Evolutionary conservation across 2,329 filamentous ascomycete genomes (phyloP).

Genomic region (Fusarium algeriense): DNA sequence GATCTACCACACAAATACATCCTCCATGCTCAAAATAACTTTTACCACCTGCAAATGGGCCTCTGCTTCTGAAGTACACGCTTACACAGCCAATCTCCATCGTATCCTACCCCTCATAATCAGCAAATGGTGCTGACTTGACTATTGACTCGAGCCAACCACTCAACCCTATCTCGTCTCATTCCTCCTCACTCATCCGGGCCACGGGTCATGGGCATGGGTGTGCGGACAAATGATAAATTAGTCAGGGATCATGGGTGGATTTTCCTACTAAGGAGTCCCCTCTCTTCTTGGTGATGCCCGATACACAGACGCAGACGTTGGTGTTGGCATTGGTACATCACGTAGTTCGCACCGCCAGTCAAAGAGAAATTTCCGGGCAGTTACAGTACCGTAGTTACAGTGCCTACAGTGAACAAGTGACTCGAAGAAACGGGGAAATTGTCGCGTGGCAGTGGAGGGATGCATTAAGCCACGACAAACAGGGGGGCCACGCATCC

Average conservation of each 20-base stretch:
- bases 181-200: conserved; percentile 34
- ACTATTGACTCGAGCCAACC: conserved; percentile 25
- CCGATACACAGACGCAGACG: neutral
- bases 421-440: conserved; percentile 8
- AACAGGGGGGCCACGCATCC: conserved; percentile 35
- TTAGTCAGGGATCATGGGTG: conserved; percentile 37
- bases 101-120: conserved; percentile 28
- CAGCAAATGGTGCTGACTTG: conserved; percentile 1
- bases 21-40: conserved; percentile 4
- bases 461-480: conserved; percentile 21
- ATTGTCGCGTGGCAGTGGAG: conserved; percentile 12
- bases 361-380: conserved; percentile 30
- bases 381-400: neutral
- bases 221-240: conserved; percentile 36
- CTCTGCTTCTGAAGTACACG: conserved; percentile 5
- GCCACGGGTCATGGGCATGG: conserved; percentile 19
- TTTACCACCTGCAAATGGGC: conserved; percentile 8
- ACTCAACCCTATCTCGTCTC: conserved; percentile 23
- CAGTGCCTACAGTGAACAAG: neutral
- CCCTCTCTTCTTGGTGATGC: conserved; percentile 3
- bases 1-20: conserved; percentile 24
- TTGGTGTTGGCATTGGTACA: neutral
- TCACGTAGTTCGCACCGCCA: conserved; percentile 11
- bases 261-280: conserved; percentile 4
- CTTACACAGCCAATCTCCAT: conserved; percentile 34